Evolutionary conservation across 2,329 filamentous ascomycete genomes (phyloP).

Genomic region (Ilyonectria robusta): DNA sequence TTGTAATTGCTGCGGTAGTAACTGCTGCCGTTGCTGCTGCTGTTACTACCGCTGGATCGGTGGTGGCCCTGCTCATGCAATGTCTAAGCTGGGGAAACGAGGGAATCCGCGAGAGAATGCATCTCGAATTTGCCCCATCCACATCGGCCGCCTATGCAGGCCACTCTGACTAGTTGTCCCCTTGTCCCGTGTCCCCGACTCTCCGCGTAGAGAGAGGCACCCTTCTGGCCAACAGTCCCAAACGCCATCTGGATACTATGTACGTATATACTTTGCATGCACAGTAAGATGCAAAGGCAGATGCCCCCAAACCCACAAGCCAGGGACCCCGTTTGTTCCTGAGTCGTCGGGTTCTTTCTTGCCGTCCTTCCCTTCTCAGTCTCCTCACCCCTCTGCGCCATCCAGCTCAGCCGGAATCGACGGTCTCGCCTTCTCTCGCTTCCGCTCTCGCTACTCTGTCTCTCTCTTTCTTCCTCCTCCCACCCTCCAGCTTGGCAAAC

Average conservation of each 20-base stretch:
- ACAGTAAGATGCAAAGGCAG: not conserved
- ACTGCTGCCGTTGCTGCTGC: not conserved
- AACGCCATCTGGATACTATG: constrained; percentile 26
- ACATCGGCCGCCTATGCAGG: constrained; percentile 5
- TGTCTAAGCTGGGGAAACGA: not conserved
- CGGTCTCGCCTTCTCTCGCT: constrained; percentile 21
- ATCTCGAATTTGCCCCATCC: not conserved
- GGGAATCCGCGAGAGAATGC: not conserved
- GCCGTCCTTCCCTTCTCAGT: not conserved
- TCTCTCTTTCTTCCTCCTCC: constrained; percentile 26
- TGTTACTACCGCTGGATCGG: not conserved
- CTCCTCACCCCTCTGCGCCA: constrained; percentile 4
- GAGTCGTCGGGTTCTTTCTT: constrained; percentile 18
- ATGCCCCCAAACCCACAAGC: not conserved
- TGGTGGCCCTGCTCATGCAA: not conserved
- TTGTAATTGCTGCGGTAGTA: not conserved
- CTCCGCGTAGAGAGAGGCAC: not conserved
- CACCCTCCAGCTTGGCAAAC: constrained; percentile 29
- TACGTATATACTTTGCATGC: not conserved
- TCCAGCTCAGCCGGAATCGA: constrained; percentile 16
- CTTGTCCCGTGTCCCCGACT: constrained; percentile 4
- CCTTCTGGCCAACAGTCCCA: not conserved
- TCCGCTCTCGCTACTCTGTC: constrained; percentile 30
- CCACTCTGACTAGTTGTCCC: not conserved
- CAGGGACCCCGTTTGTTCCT: constrained; percentile 9